Base-by-base conservation (phyloP, 1,139 yeast species). In the Meyerozyma guilliermondii region DNA sequence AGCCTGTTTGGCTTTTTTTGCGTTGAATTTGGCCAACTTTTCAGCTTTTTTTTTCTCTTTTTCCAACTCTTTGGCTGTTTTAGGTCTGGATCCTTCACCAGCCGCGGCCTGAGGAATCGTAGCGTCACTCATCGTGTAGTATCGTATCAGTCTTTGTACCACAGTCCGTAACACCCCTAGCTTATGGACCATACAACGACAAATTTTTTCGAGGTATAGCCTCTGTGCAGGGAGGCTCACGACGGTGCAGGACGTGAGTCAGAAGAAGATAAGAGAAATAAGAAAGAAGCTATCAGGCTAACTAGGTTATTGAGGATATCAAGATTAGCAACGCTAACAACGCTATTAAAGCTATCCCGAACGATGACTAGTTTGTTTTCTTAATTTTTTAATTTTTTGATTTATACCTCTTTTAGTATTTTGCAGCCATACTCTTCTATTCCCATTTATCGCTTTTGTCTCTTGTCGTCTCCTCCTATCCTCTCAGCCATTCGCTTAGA, bases 31-130 rank as follows among this genome's bases (percentile, higher is more conserved):
- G 59, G 97, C 96, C 59, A 89, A 71, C 65, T 92, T 92, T 71
- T 92, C 98, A 42, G 97, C 97, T 78, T 91, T 91, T 74, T 91
- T 91, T 59, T 84, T 81, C 69, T 92, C 98, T 62, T 89, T 91
- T 65, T 91, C 97, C 44, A 91, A 67, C 63, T 84, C 87, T 61
- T 84, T 86, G 46, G 84, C 82, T 30, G 87, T 78, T 65, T 83
- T 84, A 40, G 53, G 68, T 49, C 59, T 65, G 36, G 63, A 59
- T 5, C 48, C 58, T 38, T 47, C 62, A 37, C 48, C 59, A 24
- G 45, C 50, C 17, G 47, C 20, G 9, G 36, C 36, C 5, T 9
- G 11, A 8, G 36, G 36, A 13, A 20, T 14, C 16, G 36, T 33
- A 13, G 36, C 13, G 10, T 33, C 36, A 18, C 36, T 33, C 36